phyloP scores from a whole-genome alignment of 2,329 filamentous ascomycete genomes.

The Stemphylium vesicarium region DNA sequence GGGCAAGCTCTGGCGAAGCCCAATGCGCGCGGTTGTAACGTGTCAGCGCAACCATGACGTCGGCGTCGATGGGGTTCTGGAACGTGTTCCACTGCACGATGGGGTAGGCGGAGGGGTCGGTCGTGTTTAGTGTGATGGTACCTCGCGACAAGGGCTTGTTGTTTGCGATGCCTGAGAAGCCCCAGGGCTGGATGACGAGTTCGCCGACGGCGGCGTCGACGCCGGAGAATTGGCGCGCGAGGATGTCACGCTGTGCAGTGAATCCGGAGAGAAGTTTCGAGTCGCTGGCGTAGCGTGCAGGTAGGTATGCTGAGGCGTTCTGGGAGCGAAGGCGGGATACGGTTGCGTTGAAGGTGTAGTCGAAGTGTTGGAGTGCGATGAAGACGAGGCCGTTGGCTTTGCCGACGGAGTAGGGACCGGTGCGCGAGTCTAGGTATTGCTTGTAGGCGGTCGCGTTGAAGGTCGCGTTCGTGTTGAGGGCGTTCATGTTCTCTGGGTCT shows the following conservation, averaged over 20 bases:
- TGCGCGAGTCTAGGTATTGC: conserved; percentile 30
- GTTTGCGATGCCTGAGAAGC: conserved; percentile 8
- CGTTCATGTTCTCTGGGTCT: conserved; percentile 4
- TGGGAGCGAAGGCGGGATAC: conserved; percentile 12
- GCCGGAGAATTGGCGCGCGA: not conserved
- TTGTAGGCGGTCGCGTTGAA: conserved; percentile 26
- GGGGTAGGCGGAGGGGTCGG: conserved; percentile 32
- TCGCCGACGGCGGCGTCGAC: conserved; percentile 31
- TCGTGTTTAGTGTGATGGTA: conserved; percentile 40
- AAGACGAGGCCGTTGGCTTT: conserved; percentile 18
- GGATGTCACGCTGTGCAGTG: conserved; percentile 14
- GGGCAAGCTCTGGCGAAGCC: conserved; percentile 32
- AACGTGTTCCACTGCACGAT: conserved; percentile 40
- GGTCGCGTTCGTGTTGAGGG: conserved; percentile 19
- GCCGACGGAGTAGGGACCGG: conserved; percentile 28
- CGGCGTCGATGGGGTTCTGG: conserved; percentile 44
- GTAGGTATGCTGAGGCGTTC: conserved; percentile 15
- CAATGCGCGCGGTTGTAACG: conserved; percentile 42
- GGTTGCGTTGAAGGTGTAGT: conserved; percentile 3
- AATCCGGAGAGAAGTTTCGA: conserved; percentile 5
- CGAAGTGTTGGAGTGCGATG: conserved; percentile 6
- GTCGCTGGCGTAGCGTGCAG: conserved; percentile 13
- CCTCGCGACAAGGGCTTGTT: conserved; percentile 33
- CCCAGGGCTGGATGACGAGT: conserved; percentile 22
- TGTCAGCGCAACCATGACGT: conserved; percentile 38